phyloP scores from a whole-genome alignment of 345 rosid genomes.

The Firmiana major region DNA sequence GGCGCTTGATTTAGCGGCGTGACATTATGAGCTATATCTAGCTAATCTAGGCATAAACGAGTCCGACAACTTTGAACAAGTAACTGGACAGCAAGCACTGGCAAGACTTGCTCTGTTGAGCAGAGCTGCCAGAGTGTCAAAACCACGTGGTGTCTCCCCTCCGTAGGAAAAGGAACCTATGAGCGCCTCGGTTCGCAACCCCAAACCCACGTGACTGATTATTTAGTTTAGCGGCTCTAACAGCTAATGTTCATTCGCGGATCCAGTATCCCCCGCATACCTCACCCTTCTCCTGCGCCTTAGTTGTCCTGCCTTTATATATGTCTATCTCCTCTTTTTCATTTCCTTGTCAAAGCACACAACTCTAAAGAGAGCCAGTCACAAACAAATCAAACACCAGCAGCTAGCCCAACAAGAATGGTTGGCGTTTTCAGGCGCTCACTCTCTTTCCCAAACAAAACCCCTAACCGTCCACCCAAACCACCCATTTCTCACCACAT shows the following conservation, averaged over 20 bases:
- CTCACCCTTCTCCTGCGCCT: conserved; percentile 15
- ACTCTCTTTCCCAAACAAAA: conserved; percentile 50
- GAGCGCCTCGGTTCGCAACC: conserved; percentile 14
- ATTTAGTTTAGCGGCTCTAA: not conserved
- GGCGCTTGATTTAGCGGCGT: not conserved
- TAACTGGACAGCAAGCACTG: not conserved
- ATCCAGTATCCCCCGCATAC: conserved; percentile 15
- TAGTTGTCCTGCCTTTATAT: conserved; percentile 18
- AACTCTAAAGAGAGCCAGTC: not conserved
- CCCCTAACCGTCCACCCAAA: conserved; percentile 29
- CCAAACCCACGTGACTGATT: conserved; percentile 8
- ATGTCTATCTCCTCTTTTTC: not conserved
- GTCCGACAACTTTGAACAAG: not conserved
- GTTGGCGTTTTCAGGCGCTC: conserved; percentile 48
- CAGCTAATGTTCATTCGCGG: conserved; percentile 24
- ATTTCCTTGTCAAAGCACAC: conserved; percentile 2
- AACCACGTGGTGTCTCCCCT: conserved; percentile 23
- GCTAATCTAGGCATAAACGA: not conserved
- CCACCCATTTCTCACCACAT: conserved; percentile 44
- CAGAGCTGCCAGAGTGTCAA: conserved; percentile 22
- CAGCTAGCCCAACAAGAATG: not conserved
- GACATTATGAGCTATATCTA: not conserved
- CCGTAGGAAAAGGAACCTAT: conserved; percentile 19
- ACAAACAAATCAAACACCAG: not conserved
- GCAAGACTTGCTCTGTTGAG: not conserved